phyloP scores from a whole-genome alignment of 1,139 yeast genomes.

The Suhomyces coccinellae region DNA sequence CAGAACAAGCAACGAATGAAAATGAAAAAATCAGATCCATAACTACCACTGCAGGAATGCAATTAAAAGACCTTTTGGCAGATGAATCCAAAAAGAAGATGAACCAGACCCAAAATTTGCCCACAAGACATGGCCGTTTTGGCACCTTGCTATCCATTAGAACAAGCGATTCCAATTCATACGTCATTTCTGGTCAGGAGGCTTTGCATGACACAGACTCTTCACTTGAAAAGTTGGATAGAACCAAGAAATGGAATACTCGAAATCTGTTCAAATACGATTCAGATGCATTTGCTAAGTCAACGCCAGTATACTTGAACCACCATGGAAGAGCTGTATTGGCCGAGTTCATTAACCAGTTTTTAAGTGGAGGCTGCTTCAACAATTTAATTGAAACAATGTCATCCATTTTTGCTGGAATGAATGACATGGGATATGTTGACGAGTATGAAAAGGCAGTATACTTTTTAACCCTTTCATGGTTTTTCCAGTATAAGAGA shows the following conservation, averaged over 20 bases:
- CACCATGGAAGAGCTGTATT: slow-evolving; percentile 28
- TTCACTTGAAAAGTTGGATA: slow-evolving; percentile 57
- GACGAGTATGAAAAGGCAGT: slow-evolving; percentile 43
- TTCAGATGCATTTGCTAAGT: slow-evolving; percentile 40
- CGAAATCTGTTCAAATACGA: slow-evolving; percentile 44
- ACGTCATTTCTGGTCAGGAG: slow-evolving; percentile 74
- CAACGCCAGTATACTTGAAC: slow-evolving; percentile 14
- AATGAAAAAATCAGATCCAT: slow-evolving; percentile 16
- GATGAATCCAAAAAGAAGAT: slow-evolving; percentile 58
- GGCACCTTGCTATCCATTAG: slow-evolving; percentile 81
- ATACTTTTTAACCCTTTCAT: slow-evolving; percentile 63
- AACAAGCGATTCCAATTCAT: slow-evolving; percentile 55
- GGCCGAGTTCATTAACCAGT: slow-evolving; percentile 48
- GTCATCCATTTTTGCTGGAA: slow-evolving; percentile 44
- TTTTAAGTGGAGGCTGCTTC: slow-evolving; percentile 73
- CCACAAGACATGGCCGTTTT: slow-evolving; percentile 85
- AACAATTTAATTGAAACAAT: slow-evolving; percentile 60
- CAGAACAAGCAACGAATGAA: slow-evolving; percentile 1
- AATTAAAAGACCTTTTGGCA: slow-evolving; percentile 54
- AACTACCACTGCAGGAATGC: slow-evolving; percentile 34
- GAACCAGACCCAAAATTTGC: slow-evolving; percentile 50
- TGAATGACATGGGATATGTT: slow-evolving; percentile 38
- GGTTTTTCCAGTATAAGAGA: slow-evolving; percentile 58
- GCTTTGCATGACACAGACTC: slow-evolving; percentile 50
- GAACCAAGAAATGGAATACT: slow-evolving; percentile 65